Evolutionary conservation across 176 grass and related monocot genomes (phyloP).

Genomic region (Carex littledalei): DNA sequence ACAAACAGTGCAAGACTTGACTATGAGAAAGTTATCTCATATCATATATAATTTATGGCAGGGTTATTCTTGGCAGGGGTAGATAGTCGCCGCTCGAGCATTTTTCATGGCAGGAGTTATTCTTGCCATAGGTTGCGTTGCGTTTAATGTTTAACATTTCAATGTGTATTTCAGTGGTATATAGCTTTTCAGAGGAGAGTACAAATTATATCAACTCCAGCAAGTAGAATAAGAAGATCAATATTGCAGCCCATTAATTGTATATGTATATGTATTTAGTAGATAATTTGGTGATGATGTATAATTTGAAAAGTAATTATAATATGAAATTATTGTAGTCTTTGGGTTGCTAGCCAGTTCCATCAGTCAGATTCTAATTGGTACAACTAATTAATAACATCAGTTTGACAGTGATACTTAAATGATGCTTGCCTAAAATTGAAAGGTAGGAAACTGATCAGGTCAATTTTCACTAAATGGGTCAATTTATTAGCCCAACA

Average conservation of each 20-base stretch:
- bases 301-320: neutral
- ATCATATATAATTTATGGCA: neutral
- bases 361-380: neutral
- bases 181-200: neutral
- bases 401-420: neutral
- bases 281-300: neutral
- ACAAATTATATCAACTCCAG: neutral
- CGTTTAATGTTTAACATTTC: neutral
- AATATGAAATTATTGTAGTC: neutral
- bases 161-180: neutral
- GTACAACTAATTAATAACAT: neutral
- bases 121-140: neutral
- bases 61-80: too few species aligned
- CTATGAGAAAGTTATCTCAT: neutral
- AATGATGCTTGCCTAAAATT: neutral
- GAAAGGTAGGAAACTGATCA: neutral
- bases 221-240: neutral
- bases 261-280: neutral
- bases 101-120: conserved; percentile 9
- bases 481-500: too few species aligned
- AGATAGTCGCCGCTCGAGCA: neutral
- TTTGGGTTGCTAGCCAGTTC: neutral
- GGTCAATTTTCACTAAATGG: too few species aligned
- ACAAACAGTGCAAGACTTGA: neutral
- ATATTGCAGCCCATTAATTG: neutral